phyloP scores from a whole-genome alignment of 768 basidiomycete genomes.

The Rhizopogon rudus region DNA sequence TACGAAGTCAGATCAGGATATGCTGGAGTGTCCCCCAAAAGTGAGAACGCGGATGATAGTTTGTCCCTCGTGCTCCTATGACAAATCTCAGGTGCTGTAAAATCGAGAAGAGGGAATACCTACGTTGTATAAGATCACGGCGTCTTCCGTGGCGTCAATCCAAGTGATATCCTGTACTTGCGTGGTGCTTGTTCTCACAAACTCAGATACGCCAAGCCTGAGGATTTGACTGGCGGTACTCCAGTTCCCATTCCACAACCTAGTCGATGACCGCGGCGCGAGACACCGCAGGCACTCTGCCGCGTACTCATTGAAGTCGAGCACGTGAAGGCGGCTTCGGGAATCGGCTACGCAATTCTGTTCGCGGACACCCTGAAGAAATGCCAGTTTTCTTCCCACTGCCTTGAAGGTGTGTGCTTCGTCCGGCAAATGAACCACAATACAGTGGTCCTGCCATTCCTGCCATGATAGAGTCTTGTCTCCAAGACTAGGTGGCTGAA shows the following conservation, averaged over 20 bases:
- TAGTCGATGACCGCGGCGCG: slow-evolving; percentile 21
- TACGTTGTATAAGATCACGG: slow-evolving; percentile 53
- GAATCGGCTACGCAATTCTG: slow-evolving; percentile 5
- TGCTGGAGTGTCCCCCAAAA: slow-evolving; percentile 14
- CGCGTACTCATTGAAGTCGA: slow-evolving; percentile 26
- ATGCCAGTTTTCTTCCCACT: slow-evolving; percentile 25
- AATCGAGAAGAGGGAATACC: slow-evolving; percentile 13
- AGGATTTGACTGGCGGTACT: slow-evolving; percentile 26
- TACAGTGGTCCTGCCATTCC: slow-evolving; percentile 42
- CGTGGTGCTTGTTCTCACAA: slow-evolving; percentile 34
- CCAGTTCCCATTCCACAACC: slow-evolving; percentile 24
- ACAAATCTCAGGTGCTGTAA: slow-evolving; percentile 1
- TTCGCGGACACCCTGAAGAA: slow-evolving; percentile 25
- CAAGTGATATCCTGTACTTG: slow-evolving; percentile 43
- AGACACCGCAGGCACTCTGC: slow-evolving; percentile 22
- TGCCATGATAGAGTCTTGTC: slow-evolving; percentile 49
- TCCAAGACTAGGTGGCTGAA: slow-evolving; percentile 36
- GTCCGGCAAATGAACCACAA: slow-evolving; percentile 29
- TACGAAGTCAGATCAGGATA: not conserved
- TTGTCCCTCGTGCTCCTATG: slow-evolving; percentile 28
- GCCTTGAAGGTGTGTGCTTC: slow-evolving; percentile 23
- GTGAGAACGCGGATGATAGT: slow-evolving; percentile 27
- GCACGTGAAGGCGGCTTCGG: slow-evolving; percentile 21
- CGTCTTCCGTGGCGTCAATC: slow-evolving; percentile 55
- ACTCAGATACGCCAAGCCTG: slow-evolving; percentile 17